Evolutionary conservation across 176 grass and related monocot genomes (phyloP), one percentile per base, ranked within the genome.

Genomic region (Oryza meyeriana): DNA sequence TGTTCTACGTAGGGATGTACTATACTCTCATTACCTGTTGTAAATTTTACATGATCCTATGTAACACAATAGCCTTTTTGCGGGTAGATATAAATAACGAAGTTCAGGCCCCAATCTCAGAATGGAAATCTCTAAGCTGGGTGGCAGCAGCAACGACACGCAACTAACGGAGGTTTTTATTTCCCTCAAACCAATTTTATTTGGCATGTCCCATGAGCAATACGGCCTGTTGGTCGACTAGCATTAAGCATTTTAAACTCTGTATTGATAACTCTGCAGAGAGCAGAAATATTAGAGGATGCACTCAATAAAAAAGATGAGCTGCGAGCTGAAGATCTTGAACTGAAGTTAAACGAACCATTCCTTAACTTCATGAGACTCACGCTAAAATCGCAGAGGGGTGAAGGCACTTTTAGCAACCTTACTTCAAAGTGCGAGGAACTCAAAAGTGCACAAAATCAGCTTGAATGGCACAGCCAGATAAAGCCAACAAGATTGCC

Each of bases 351-450:
- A 47, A 31, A 26, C 3, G 39, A 33, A 28, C 42, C 76, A 1
- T 66, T 79, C n/a, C 38, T 79, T 5, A 79, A 41, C 20, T 79
- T 2, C 61, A 79, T 45, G 22, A 66, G 39, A 10, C 76, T 79
- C 39, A 47, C 40, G 38, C 39, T 78, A 38, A 25, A 17, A 14
- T 44, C 26, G 26, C 22, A 44, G 10, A 32, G 16, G 61, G 64
- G 13, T 33, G 39, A 47, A 44, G 31, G 39, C 39, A 28, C 36
- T 28, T 39, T 40, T 27, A 77, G 38, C 38, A 40, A 17, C 38
- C 16, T 30, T 31, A 65, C 1, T 27, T 32, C 11, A 20, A 48
- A 79, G 12, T 44, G 12, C 12, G 59, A 62, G 24, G 75, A 66
- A 41, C 61, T 79, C 27, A n/a, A 24, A 79, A 24, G 39, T 31